Evolutionary conservation across 257 asterid species (phyloP), one percentile per base, ranked within the genome.

Genomic region (Lycium ferocissimum): DNA sequence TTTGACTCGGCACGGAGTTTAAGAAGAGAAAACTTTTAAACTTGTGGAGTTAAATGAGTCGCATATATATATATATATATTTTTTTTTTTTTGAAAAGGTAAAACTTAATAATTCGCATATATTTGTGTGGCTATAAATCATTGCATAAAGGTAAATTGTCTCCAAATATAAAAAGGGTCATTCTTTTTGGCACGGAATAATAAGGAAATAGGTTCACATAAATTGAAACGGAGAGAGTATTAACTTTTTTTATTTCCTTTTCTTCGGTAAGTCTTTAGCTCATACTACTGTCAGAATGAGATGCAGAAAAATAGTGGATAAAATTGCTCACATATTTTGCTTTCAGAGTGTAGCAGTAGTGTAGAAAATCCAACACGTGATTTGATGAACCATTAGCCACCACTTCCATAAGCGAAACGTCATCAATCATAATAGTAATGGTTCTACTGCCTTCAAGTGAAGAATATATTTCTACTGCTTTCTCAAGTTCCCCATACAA

Each of bases 351-450:
- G 87, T 61, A 83, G 92, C 98, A 95, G 89, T 94, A 95, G 85
- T 89, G 97, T 85, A 97, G 88, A 90, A 97, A 97, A 90, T 95
- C 94, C 49, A 92, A 91, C 85, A 92, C 97, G 53, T 90, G 88
- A 87, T 92, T 90, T 53, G 95, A 89, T 7, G 88, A 92, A 83
- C 98, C 97, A 75, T 89, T 87, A 45, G 93, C 93, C 80, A 92
- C 97, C 85, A 94, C 94, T 93, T 97, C 98, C 95, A 97, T 85
- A 10, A 94, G 97, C 63, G 99, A 95, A 71, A 92, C 84, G 84
- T 97, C 98, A 84, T 97, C 99, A 82, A 95, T 92, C 82, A 97
- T 89, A 73, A 97, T 57, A 71, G 91, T 90, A 57, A 90, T 69
- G 57, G 89, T 87, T 15, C 84, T 85, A 59, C 66, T 80, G 87